Evolutionary conservation across 805 yeast genomes (phyloP).

Genomic region (Zygosaccharomyces siamensis): DNA sequence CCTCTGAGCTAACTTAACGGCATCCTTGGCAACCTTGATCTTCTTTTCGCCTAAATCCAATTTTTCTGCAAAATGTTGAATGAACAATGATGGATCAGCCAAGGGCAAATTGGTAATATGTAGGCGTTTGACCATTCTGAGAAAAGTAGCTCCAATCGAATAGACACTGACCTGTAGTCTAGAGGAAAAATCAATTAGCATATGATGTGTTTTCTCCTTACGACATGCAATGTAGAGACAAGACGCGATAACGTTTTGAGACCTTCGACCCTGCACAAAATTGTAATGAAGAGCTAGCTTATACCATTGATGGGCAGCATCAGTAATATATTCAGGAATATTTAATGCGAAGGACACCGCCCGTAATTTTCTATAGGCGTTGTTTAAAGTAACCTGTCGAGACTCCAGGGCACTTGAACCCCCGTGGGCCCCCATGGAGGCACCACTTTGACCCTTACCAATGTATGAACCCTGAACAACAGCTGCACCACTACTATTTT

Average conservation of each 20-base stretch:
- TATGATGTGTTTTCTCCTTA: constrained; percentile 83
- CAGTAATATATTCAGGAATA: constrained; percentile 81
- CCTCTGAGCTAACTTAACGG: constrained; percentile 76
- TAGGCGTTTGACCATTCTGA: constrained; percentile 84
- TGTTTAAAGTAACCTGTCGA: constrained; percentile 81
- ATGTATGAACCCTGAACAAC: constrained; percentile 92
- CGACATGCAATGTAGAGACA: constrained; percentile 95
- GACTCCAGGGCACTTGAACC: constrained; percentile 75
- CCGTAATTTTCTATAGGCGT: constrained; percentile 73
- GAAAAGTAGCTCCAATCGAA: constrained; percentile 91
- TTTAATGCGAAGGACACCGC: constrained; percentile 73
- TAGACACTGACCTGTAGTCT: constrained; percentile 85
- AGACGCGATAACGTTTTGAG: constrained; percentile 92
- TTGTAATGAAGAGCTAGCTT: constrained; percentile 78
- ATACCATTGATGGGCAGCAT: constrained; percentile 86
- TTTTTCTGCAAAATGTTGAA: constrained; percentile 88
- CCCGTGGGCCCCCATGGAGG: constrained; percentile 50
- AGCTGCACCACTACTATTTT: constrained; percentile 89
- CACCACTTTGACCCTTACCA: constrained; percentile 79
- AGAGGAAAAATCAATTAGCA: constrained; percentile 93
- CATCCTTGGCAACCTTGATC: constrained; percentile 78
- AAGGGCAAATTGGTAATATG: constrained; percentile 74
- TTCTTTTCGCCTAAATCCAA: constrained; percentile 73
- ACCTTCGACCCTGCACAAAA: constrained; percentile 94
- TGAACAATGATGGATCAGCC: constrained; percentile 91